Evolutionary conservation across 1,139 yeast genomes (phyloP), one percentile per base, ranked within the genome.

Genomic region (Meyerozyma sp.): DNA sequence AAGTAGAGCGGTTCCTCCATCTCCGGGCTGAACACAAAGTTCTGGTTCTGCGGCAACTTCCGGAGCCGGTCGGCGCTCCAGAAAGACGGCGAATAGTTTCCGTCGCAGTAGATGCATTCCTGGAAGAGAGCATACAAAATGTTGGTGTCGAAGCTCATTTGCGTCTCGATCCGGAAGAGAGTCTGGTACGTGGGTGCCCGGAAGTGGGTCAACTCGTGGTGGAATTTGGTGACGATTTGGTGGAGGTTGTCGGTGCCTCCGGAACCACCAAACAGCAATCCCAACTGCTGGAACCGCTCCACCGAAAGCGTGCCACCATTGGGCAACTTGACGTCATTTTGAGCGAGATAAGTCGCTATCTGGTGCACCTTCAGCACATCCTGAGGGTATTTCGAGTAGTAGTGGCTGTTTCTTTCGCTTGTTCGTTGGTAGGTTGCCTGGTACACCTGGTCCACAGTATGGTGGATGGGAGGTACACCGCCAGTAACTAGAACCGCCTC

Each of bases 31-130:
- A 50, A 61, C 1, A 63, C 64, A 49, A 61, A 70, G 11, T 50
- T 44, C 14, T 50, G 51, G 47, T 68, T 60, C 5, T 57, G 66
- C 2, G 60, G 53, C 2, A 44, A 41, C 29, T 58, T 54, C 40
- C 77, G 61, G 32, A 67, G 52, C 41, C 77, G 59, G 26, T 73
- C 71, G 2, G 82, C 82, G 16, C 77, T 59, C 84, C 84, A 79
- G 41, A 65, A 50, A 2, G 77, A 62, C 2, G 27, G 34, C 4
- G 50, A 44, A 39, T 53, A 49, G 42, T 52, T 49, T 0, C 71
- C 72, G 50, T 76, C 79, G 49, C 76, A 64, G 52, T 79, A 79
- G 14, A 79, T 78, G 5, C 81, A 78, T 50, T 79, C 84, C 50
- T 79, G 82, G 51, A 78, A 70, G 34, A 79, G 62, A 3, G 80